Base-by-base conservation (phyloP, 2,329 filamentous ascomycete genomes). In the Colletotrichum lini region DNA sequence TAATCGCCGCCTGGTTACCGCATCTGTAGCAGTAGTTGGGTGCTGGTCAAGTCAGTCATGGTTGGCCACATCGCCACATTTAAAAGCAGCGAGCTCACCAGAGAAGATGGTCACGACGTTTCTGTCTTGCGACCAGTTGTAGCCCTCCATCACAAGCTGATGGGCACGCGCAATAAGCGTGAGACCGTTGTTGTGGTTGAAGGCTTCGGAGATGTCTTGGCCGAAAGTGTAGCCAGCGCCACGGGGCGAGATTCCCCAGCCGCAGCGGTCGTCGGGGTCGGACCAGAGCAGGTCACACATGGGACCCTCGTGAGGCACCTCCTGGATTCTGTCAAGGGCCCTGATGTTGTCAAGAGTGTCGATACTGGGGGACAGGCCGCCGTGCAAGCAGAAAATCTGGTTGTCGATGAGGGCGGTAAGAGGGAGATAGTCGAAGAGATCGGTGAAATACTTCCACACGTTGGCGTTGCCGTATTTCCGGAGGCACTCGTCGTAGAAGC, bases 91-190 rank as follows among this genome's bases (percentile, higher is more conserved):
- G 13, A 75, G 80, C 86, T 75, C 85, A 96, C 94, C 95, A 76
- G 95, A 98, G 87, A 99, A 99, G 79, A 99, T 98, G 47, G 96
- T 99, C 73, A 99, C 96, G 62, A 99, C 96, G 77, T 99, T 98
- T 75, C 96, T 88, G 81, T 98, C 96, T 83, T 98, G 96, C 75
- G 95, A 98, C 96, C 96, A 99, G 82, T 98, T 99, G 84, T 98
- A 99, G 59, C 96, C 96, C 83, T 99, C 96, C 96, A 98, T 99
- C 72, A 99, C 96, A 81, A 99, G 87, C 86, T 99, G 96, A 88
- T 99, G 96, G 67, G 96, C 96, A 83, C 96, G 90, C 72, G 96
- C 96, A 80, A 99, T 97, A 73, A 98, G 87, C 65, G 96, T 98
- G 83, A 99, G 86, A 68, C 95, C 96, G 79, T 99, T 99, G 88